Conservation (phyloP, 140 eudicot genomes). For the Anethum foeniculum region DNA sequence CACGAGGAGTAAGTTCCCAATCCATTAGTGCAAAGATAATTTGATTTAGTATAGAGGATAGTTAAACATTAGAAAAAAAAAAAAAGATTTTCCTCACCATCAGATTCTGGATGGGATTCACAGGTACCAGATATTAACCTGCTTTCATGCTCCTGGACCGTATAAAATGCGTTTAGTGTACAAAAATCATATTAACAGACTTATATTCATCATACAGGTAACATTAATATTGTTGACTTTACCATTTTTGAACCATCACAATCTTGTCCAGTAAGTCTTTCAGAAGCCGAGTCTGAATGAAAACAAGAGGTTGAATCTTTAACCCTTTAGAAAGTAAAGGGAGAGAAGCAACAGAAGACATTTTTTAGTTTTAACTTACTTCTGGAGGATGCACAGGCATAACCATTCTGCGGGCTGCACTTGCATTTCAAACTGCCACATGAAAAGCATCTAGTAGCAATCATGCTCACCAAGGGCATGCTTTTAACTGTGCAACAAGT, state of each 20-base stretch:
- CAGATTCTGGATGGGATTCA: constrained; percentile 25
- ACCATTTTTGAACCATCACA: constrained; percentile 18
- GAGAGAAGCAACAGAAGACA: background rate
- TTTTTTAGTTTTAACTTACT: constrained; percentile 19
- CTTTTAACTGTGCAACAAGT: constrained; percentile 19
- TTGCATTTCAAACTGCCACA: constrained; percentile 23
- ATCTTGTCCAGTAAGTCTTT: constrained; percentile 16
- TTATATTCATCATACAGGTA: background rate
- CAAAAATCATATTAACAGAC: background rate
- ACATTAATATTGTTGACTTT: background rate
- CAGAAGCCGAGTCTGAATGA: constrained; percentile 30
- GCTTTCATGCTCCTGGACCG: constrained; percentile 14
- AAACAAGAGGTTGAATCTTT: background rate
- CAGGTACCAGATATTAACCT: background rate
- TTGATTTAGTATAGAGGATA: background rate
- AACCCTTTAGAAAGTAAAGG: background rate
- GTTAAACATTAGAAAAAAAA: background rate
- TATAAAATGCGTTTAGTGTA: background rate
- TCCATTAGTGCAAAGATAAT: constrained; percentile 5
- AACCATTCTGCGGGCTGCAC: constrained; percentile 15
- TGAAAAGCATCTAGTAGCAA: constrained; percentile 15
- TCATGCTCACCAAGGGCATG: constrained; percentile 3
- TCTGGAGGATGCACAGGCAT: constrained; percentile 15
- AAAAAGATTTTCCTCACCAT: constrained; percentile 24
- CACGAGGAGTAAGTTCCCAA: background rate